Percentiles rank a stretch among this genome's conserved stretches.
phyloP scores from a whole-genome alignment of 805 yeast genomes.

The Teunomyces lycoperdinae region DNA sequence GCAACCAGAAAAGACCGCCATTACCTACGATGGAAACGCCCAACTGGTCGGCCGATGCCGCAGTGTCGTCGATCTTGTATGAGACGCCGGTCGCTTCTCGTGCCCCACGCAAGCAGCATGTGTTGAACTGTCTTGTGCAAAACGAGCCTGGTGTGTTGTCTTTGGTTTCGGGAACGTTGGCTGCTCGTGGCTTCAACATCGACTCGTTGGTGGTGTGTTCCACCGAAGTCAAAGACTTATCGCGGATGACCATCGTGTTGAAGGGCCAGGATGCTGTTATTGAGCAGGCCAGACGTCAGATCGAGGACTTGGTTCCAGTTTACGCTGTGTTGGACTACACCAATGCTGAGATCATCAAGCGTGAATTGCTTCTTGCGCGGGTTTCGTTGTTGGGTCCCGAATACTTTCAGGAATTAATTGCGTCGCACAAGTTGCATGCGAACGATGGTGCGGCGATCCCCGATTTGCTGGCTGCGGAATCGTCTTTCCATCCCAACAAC shows the following conservation, averaged over 20 bases:
- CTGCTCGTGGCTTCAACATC: conserved; percentile 97
- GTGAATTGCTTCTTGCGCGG: conserved; percentile 90
- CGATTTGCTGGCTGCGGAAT: conserved; percentile 42
- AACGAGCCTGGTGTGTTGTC: conserved; percentile 98
- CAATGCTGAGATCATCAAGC: conserved; percentile 80
- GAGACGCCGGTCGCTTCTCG: conserved; percentile 74
- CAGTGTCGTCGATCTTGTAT: conserved; percentile 91
- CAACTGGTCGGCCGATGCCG: conserved; percentile 93
- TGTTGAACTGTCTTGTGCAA: conserved; percentile 93
- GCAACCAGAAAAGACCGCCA: conserved; percentile 83
- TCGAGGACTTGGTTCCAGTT: conserved; percentile 96
- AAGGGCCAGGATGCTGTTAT: conserved; percentile 94
- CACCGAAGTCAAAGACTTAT: conserved; percentile 92
- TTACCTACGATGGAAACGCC: conserved; percentile 93
- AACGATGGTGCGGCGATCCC: conserved; percentile 40
- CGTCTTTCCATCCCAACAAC: conserved; percentile 81
- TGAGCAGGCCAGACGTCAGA: conserved; percentile 97
- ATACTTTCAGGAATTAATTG: conserved; percentile 90
- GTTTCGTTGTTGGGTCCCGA: conserved; percentile 96
- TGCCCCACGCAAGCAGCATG: conserved; percentile 76
- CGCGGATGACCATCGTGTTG: conserved; percentile 94
- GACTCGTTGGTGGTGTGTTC: conserved; percentile 95
- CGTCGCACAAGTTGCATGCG: conserved; percentile 64
- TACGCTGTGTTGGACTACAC: conserved; percentile 96
- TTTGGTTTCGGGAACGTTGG: conserved; percentile 89